Base-by-base conservation (phyloP, 2,329 filamentous ascomycete genomes). In the Ascochyta koolunga region DNA sequence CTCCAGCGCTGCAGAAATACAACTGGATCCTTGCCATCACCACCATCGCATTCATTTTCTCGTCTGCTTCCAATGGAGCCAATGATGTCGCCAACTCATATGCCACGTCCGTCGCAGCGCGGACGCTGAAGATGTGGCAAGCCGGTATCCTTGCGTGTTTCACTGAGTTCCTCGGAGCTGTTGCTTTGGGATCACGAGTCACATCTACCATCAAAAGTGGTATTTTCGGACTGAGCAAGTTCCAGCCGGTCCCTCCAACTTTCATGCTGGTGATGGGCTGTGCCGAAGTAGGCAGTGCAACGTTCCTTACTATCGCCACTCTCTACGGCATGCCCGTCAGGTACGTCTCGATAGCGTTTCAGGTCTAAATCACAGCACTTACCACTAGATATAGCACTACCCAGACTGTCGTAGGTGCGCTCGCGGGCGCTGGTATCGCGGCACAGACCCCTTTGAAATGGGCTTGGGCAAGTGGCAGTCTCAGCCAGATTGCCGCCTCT, bases 141-240 rank as follows among this genome's bases (percentile, higher is more conserved):
- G 81, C 76, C 62, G 81, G 80, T 59, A 62, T 82, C 19, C 69
- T 83, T n/a, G 76, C 80, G 42, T 73, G 76, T 31, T 59, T 78
- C 48, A 82, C 80, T 16, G 81, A 83, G 64, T 79, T 83, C 60
- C 66, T 80, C 7, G 81, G 81, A 51, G 81, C 81, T 15, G 77
- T 83, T 9, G 79, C 76, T 36, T 73, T 83, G 40, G 82, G 82
- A 38, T 69, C 78, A 16, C 78, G 83, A 50, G 83, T 86, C 5
- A 82, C 85, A 22, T 82, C 83, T 48, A 87, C 85, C 7, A 86
- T 87, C 68, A 81, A 83, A 56, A 86, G 82, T 63, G 83, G 83
- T 56, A 79, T 87, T 47, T 81, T 87, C 62, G 75, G 78, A 50
- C 78, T 78, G 19, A 57, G 66, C 0, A 73, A 77, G 22, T 87